phyloP scores from a whole-genome alignment of 495 filamentous ascomycete species.

The Schizothecium vesticola region DNA sequence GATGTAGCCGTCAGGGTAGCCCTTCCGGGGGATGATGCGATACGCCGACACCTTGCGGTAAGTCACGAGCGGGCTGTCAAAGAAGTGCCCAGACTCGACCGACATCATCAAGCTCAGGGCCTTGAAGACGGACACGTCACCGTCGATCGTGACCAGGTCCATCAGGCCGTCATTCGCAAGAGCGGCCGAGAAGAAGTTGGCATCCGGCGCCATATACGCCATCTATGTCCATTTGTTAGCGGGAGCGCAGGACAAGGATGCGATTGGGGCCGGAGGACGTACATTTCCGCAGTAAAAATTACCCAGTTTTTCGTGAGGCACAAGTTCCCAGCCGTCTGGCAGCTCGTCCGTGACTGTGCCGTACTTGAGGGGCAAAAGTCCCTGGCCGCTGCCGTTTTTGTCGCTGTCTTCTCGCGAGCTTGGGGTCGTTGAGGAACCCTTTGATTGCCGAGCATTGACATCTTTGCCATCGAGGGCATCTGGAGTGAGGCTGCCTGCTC shows the following conservation, averaged over 20 bases:
- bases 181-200: slow-evolving; percentile 83
- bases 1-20: slow-evolving; percentile 67
- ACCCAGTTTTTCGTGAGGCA: slow-evolving; percentile 69
- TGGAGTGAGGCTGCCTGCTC: slow-evolving; percentile 18
- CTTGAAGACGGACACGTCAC: slow-evolving; percentile 59
- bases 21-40: slow-evolving; percentile 68
- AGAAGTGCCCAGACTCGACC: slow-evolving; percentile 67
- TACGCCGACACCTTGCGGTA: slow-evolving; percentile 81
- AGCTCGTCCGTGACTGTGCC: slow-evolving; percentile 74
- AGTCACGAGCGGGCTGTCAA: slow-evolving; percentile 68
- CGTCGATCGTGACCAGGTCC: slow-evolving; percentile 77
- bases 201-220: slow-evolving; percentile 81
- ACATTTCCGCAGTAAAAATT: slow-evolving; percentile 93
- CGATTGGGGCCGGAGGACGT: slow-evolving; percentile 9
- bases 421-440: slow-evolving; percentile 11
- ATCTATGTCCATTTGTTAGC: slow-evolving; percentile 45
- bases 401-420: slow-evolving; percentile 4
- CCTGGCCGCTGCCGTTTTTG: slow-evolving; percentile 16
- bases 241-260: slow-evolving; percentile 3
- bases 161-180: slow-evolving; percentile 79
- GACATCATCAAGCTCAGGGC: slow-evolving; percentile 62
- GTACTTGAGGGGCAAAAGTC: slow-evolving; percentile 67
- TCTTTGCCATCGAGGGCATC: not conserved
- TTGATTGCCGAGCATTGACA: not conserved
- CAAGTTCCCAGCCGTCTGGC: slow-evolving; percentile 66